Conservation (phyloP, 257 asterid genomes). For the Ehretia macrophylla region DNA sequence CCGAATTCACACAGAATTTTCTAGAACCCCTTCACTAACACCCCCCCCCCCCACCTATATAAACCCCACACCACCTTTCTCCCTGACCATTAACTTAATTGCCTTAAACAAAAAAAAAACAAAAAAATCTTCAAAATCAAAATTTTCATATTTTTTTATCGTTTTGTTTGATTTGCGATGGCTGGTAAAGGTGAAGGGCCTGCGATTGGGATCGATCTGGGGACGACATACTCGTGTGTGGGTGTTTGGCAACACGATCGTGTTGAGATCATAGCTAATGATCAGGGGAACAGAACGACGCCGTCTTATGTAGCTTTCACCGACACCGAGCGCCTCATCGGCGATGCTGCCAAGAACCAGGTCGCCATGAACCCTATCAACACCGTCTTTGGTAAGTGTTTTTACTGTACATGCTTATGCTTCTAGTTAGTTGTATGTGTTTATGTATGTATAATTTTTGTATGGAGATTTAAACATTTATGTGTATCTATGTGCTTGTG, state of each 20-base stretch:
- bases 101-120: too few relatives aligned
- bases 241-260: constrained; percentile 41
- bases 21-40: constrained; percentile 13
- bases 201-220: constrained; percentile 35
- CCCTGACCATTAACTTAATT: too few relatives aligned
- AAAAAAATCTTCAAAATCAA: neutral
- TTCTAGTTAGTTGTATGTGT: neutral
- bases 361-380: constrained; percentile 41
- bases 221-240: constrained; percentile 36
- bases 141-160: neutral
- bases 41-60: neutral
- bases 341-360: constrained; percentile 46
- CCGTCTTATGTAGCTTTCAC: constrained; percentile 43
- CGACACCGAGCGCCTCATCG: constrained; percentile 36
- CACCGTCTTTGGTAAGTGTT: constrained; percentile 42
- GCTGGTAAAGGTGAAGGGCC: constrained; percentile 37
- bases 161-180: constrained; percentile 3
- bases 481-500: neutral
- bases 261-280: constrained; percentile 34
- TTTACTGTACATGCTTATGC: neutral
- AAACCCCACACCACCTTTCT: neutral
- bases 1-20: constrained; percentile 15
- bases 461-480: too few relatives aligned
- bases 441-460: too few relatives aligned
- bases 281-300: constrained; percentile 38